A percentile compares a stretch with the other conserved stretches of the same genome.
phyloP scores from a whole-genome alignment of 192 early-diverging fungal species.

The Coemansia sp. region DNA sequence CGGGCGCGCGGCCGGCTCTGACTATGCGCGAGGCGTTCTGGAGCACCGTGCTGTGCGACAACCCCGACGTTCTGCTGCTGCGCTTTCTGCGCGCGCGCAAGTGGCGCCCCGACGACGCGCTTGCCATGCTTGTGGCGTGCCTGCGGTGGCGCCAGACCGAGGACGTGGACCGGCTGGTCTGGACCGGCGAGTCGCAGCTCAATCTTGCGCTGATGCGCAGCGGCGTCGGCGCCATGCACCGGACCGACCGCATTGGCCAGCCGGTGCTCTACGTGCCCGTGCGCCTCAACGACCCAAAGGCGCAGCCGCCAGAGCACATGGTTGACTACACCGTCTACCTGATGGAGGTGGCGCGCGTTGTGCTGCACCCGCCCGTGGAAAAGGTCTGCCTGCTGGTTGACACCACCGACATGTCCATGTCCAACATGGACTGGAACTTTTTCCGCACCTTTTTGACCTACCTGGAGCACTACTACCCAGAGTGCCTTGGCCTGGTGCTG shows the following conservation, averaged over 20 bases:
- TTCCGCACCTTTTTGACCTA: slow-evolving; percentile 73
- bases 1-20: neutral
- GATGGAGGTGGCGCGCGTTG: slow-evolving; percentile 57
- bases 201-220: slow-evolving; percentile 48
- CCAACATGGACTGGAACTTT: slow-evolving; percentile 75
- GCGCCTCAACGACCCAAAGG: slow-evolving; percentile 52
- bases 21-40: slow-evolving; percentile 61
- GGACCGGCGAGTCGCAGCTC: slow-evolving; percentile 56
- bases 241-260: slow-evolving; percentile 53
- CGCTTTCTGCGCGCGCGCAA: slow-evolving; percentile 86
- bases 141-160: slow-evolving; percentile 71
- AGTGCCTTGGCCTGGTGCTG: slow-evolving; percentile 73
- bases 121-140: slow-evolving; percentile 64
- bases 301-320: slow-evolving; percentile 59
- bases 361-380: slow-evolving; percentile 55
- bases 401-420: slow-evolving; percentile 68
- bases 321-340: slow-evolving; percentile 60
- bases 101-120: slow-evolving; percentile 74
- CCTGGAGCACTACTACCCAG: slow-evolving; percentile 89
- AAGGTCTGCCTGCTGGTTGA: slow-evolving; percentile 74
- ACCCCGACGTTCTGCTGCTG: slow-evolving; percentile 70
- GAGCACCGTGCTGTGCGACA: slow-evolving; percentile 57
- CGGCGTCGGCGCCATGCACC: slow-evolving; percentile 55
- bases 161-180: slow-evolving; percentile 53
- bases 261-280: slow-evolving; percentile 57